Base-by-base conservation (phyloP, 208 protist genomes). In the Angomonas desouzai region DNA sequence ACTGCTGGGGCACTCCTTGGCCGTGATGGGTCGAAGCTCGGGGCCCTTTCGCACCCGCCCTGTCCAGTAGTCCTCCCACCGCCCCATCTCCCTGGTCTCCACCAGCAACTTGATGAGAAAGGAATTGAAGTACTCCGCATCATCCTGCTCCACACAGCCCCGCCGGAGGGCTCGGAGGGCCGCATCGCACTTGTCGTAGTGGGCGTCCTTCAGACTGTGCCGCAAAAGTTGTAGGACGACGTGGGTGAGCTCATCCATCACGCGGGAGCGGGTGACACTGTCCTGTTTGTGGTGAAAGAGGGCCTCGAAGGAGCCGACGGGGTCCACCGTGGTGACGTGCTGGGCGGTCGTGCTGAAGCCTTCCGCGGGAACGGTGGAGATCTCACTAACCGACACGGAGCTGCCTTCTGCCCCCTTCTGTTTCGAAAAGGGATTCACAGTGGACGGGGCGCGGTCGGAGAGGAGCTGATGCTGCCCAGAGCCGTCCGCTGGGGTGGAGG, bases 131-230 rank as follows among this genome's bases (percentile, higher is more conserved):
- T 67, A 68, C 3, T 72, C 59, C 6, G 87, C 57, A 29, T 93
- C 79, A 6, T 76, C 71, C 51, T 89, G 74, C 40, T 20, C 66
- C 4, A 96, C 67, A 63, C 90, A 96, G 58, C 75, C 77, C 30
- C 61, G 28, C 7, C 91, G 81, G n/a, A 97, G 68, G 6, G 74
- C 74, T 9, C 55, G 29, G 1, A 96, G 62, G 63, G 85, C 92
- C 1, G 77, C 70, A 9, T 83, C 53, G 18, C 85, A 87, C 59
- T 93, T 96, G 28, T 64, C 66, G 60, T 94, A 92, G 33, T 85
- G 71, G 20, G 70, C 65, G 34, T 81, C 67, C 49, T 78, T 79
- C 7, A 91, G 30, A 55, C 80, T 93, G 48, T 76, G 56, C 0
- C 74, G 75, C 0, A 97, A 71, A 10, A 96, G 68, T 43, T 80